Evolutionary conservation across 2,329 filamentous ascomycete species (phyloP).

Genomic region (Tympanopsis confertula): DNA sequence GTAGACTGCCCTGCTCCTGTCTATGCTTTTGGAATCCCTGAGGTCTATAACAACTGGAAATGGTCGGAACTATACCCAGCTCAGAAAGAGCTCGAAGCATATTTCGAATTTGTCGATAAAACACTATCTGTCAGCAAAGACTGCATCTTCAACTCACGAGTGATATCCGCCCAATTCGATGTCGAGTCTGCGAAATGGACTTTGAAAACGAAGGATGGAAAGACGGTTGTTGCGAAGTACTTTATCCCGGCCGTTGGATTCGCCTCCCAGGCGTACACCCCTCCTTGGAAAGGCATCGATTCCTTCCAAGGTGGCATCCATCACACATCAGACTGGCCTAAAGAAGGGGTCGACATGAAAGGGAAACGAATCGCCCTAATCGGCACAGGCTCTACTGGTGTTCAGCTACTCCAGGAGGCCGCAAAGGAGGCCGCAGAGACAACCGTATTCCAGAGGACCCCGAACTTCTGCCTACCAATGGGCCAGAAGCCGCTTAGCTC

Average conservation of each 20-base stretch:
- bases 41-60: constrained; percentile 29
- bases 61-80: constrained; percentile 27
- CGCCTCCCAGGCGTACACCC: constrained; percentile 27
- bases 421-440: constrained; percentile 20
- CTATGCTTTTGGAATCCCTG: constrained; percentile 20
- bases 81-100: constrained; percentile 25
- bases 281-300: constrained; percentile 21
- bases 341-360: constrained; percentile 10
- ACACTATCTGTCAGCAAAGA: constrained; percentile 28
- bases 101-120: constrained; percentile 33
- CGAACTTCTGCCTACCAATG: constrained; percentile 48
- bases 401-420: constrained; percentile 9
- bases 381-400: constrained; percentile 8
- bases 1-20: constrained; percentile 20
- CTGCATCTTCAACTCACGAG: constrained; percentile 27
- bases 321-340: constrained; percentile 16
- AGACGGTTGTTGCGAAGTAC: constrained; percentile 23
- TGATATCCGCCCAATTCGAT: constrained; percentile 27
- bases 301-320: constrained; percentile 14
- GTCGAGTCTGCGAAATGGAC: constrained; percentile 24
- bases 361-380: constrained; percentile 17
- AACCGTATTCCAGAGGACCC: constrained; percentile 43
- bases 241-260: constrained; percentile 34
- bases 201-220: constrained; percentile 26
- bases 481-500: constrained; percentile 29